Evolutionary conservation across 441 rosid species (phyloP).

Genomic region (Gossypium schwendimanii): DNA sequence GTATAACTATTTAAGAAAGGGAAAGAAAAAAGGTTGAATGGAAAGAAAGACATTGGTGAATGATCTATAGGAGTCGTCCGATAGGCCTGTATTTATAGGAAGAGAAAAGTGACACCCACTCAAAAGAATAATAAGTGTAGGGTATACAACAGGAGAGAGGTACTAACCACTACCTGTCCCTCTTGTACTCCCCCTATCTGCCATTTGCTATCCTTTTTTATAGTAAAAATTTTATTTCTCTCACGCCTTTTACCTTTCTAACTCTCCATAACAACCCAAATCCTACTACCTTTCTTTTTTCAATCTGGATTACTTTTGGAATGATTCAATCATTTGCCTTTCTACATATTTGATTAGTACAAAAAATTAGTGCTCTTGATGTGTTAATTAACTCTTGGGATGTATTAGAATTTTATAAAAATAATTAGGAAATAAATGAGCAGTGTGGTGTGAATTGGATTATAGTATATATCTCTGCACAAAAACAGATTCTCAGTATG

Average conservation of each 20-base stretch:
- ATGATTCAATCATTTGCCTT: no score
- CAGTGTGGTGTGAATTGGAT: no score
- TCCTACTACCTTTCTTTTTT: neutral
- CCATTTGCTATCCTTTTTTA: slow-evolving; percentile 3
- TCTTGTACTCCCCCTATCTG: neutral
- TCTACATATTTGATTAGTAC: no score
- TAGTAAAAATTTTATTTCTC: neutral
- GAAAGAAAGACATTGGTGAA: neutral
- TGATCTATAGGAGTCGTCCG: neutral
- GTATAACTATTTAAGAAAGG: neutral
- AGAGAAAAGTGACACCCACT: neutral
- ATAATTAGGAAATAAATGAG: no score
- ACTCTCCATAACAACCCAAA: slow-evolving; percentile 2
- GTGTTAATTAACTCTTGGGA: no score
- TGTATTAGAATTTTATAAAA: no score
- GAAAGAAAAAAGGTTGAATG: neutral
- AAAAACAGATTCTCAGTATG: no score
- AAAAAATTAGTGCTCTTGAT: no score
- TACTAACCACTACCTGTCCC: neutral
- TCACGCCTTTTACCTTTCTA: neutral
- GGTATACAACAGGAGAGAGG: neutral
- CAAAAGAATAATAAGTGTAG: neutral
- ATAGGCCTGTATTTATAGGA: slow-evolving; percentile 8
- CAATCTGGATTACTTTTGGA: no score
- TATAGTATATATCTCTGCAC: no score